Evolutionary conservation across 2,329 filamentous ascomycete genomes (phyloP), one percentile per base, ranked within the genome.

Genomic region (Penicillium thymicola): DNA sequence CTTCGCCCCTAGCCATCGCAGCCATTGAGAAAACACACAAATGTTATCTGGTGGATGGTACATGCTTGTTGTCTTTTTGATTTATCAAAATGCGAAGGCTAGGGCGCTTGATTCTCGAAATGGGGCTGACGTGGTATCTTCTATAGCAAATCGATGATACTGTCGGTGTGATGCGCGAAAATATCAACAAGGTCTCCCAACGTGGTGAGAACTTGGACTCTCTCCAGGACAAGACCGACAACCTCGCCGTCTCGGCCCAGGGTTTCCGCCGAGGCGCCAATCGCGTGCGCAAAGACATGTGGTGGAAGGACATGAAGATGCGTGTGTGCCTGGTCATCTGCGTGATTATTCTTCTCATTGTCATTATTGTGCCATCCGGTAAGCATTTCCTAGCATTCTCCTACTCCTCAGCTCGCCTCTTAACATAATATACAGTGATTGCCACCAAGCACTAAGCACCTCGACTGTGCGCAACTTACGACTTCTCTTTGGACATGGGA

Each of bases 221-320:
- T 48, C 85, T 97, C 60, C 90, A 96, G 79, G 89, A 94, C 76
- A 96, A 96, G 84, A 97, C 78, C 57, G 87, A 97, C 80, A 95
- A 96, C 78, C 84, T 99, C 66, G 92, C 92, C 59, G 86, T 88
- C 62, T 96, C 92, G 36, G 93, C 94, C 58, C 92, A 96, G 76
- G 92, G 91, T 61, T 99, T 99, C 85, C 90, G 92, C 70, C 88
- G 92, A 66, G 93, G 94, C 64, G 94, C 95, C 77, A 99, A 97
- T 82, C 84, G 91, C 69, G 93, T 99, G 67, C 87, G 94, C 76
- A 93, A 92, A 82, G 88, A 96, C 60, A 97, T 97, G 93, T 97
- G 93, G 93, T 97, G 92, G 93, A 97, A 97, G 85, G 93, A 97
- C 73, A 96, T 97, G 91, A 97, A 97, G 86, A 99, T 99, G 94